These are phyloP conservation scores for Tricholoma hemisulphureum DNA, from an alignment of 768 basidiomycete genomes.

Conservation along the genomic window DNA sequence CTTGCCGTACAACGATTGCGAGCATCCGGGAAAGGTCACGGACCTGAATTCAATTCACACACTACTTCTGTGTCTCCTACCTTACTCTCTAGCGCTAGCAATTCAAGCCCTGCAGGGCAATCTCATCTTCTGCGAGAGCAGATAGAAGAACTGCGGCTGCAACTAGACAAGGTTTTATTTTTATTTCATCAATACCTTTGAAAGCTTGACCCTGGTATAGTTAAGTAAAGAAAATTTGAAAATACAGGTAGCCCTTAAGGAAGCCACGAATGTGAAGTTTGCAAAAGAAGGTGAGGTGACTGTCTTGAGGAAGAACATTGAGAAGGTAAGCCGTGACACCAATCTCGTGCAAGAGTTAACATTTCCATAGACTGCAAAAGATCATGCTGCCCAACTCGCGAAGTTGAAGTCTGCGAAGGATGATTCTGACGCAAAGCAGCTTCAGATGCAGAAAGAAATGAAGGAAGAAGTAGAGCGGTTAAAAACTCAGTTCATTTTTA, in stretches of 20 bases:
- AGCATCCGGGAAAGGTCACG: neutral
- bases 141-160: conserved; percentile 31
- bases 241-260: conserved; percentile 44
- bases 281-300: conserved; percentile 71
- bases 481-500: conserved; percentile 68
- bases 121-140: conserved; percentile 19
- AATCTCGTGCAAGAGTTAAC: neutral
- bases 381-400: conserved; percentile 55
- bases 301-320: conserved; percentile 62
- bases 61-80: neutral
- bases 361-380: conserved; percentile 47
- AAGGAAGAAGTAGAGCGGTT: conserved; percentile 69
- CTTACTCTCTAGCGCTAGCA: neutral
- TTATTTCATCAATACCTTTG: conserved; percentile 3
- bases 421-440: conserved; percentile 55
- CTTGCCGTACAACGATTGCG: conserved; percentile 4
- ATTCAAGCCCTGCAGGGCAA: neutral
- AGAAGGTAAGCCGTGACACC: conserved; percentile 47
- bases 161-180: conserved; percentile 49
- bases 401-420: conserved; percentile 60
- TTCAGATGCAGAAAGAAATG: conserved; percentile 56
- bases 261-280: conserved; percentile 49
- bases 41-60: neutral
- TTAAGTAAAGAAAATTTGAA: conserved; percentile 49
- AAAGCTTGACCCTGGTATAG: conserved; percentile 32